Conservation (phyloP, 805 yeast genomes). For the Priceomyces haplophilus region DNA sequence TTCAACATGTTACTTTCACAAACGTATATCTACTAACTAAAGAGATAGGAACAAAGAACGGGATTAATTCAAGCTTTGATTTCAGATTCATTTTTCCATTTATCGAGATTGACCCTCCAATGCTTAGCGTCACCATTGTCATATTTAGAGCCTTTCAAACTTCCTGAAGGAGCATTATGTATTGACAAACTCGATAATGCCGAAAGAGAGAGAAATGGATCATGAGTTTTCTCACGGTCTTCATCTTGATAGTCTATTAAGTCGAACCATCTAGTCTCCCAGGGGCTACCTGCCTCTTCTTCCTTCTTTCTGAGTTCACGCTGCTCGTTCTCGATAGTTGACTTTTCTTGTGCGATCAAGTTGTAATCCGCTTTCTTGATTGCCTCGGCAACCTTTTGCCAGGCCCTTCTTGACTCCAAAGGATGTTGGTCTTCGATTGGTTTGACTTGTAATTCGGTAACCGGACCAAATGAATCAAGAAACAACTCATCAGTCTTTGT, state of each 20-base stretch:
- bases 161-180: slow-evolving; percentile 67
- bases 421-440: slow-evolving; percentile 78
- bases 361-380: slow-evolving; percentile 73
- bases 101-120: slow-evolving; percentile 64
- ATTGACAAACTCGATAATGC: slow-evolving; percentile 54
- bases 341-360: slow-evolving; percentile 69
- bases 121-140: slow-evolving; percentile 53
- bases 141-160: slow-evolving; percentile 51
- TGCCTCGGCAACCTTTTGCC: slow-evolving; percentile 88
- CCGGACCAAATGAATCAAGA: slow-evolving; percentile 56
- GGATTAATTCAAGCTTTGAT: slow-evolving; percentile 35
- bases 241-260: slow-evolving; percentile 25
- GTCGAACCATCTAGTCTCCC: slow-evolving; percentile 86
- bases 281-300: slow-evolving; percentile 54
- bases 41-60: not conserved
- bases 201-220: slow-evolving; percentile 35
- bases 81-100: slow-evolving; percentile 60
- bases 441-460: slow-evolving; percentile 66
- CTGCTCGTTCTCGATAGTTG: slow-evolving; percentile 78
- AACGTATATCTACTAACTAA: not conserved
- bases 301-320: slow-evolving; percentile 79
- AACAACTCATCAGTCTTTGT: slow-evolving; percentile 50
- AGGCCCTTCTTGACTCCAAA: slow-evolving; percentile 84
- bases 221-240: slow-evolving; percentile 14
- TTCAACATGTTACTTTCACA: no score